Conservation (phyloP, 83 land plant genomes). For the Isoetes engelmannii region DNA sequence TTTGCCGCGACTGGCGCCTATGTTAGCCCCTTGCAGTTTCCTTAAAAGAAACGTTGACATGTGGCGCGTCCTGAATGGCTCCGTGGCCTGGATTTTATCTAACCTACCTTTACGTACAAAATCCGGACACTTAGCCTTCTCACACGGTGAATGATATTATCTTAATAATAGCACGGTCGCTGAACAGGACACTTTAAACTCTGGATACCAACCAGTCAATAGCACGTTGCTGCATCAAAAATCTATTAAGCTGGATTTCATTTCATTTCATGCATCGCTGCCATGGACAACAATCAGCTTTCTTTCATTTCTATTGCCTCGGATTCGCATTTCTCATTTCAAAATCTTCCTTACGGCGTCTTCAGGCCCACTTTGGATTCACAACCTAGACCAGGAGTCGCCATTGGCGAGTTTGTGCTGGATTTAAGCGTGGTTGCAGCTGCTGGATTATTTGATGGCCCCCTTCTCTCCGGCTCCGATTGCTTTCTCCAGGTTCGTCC, state of each 20-base stretch:
- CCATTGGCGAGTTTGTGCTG: conserved; percentile 85
- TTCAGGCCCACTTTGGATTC: conserved; percentile 53
- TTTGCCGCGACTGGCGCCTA: too few relatives aligned
- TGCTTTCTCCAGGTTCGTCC: conserved; percentile 72
- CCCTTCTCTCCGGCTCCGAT: conserved; percentile 47
- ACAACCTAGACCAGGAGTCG: conserved; percentile 63
- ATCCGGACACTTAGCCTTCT: too few relatives aligned
- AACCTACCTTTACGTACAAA: too few relatives aligned
- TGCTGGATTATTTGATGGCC: conserved; percentile 81
- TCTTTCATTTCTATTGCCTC: conserved; percentile 65
- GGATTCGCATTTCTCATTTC: conserved; percentile 76
- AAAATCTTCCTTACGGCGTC: conserved; percentile 92
- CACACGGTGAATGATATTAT: too few relatives aligned
- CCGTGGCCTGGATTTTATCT: too few relatives aligned
- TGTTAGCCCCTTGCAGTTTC: too few relatives aligned
- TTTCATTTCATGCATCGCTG: background rate
- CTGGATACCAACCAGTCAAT: too few relatives aligned
- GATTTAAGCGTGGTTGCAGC: conserved; percentile 62
- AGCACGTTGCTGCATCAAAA: too few relatives aligned
- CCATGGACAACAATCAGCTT: conserved; percentile 26
- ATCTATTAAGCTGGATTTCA: background rate
- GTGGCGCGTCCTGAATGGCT: too few relatives aligned
- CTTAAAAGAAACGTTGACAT: too few relatives aligned
- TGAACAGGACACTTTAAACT: too few relatives aligned
- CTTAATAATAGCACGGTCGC: too few relatives aligned